Evolutionary conservation across 108 stramenopile genomes (phyloP), one percentile per base, ranked within the genome.

Genomic region (Pseudonitzschia multiseries): DNA sequence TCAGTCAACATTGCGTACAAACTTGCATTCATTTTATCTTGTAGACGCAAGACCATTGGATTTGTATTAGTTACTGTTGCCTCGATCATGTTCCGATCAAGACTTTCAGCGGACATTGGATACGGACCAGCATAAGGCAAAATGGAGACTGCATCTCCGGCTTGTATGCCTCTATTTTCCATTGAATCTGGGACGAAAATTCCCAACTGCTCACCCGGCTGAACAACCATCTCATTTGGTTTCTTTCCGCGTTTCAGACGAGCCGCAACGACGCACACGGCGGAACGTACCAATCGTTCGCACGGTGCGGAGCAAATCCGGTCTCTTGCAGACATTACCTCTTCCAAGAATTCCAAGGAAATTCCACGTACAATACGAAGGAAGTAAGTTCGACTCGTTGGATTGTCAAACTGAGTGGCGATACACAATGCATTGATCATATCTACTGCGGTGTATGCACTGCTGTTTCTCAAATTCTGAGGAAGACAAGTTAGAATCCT

Each of bases 351-450:
- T 73, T 96, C 95, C 43, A 96, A 60, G 0, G 95, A 83, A 59
- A 96, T 94, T 31, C 93, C 95, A 17, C 95, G 88, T 4, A 92
- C 91, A 71, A 96, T 91, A 31, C 95, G 87, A 72, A 94, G 78
- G 56, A 96, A 93, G 77, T 96, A 96, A 0, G 95, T 91, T 28
- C 95, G 81, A 40, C 82, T 83, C 21, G 88, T 92, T 20, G 92
- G 89, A 61, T 84, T 73, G 71, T 93, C 91, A 71, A 96, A 94
- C 41, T 91, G 79, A n/a, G 95, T 96, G 8, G 93, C 95, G 51
- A 96, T 94, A 74, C 95, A 96, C 40, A 96, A 76, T 8, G 89
- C 89, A 78, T 93, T 90, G 73, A 96, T 94, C 90, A 96, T 91
- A 71, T 96, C 95, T 4, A 91, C 95, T 5, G 95, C 95, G 27